Base-by-base conservation (phyloP, 495 filamentous ascomycete species). In the Elasticomyces elasticus region DNA sequence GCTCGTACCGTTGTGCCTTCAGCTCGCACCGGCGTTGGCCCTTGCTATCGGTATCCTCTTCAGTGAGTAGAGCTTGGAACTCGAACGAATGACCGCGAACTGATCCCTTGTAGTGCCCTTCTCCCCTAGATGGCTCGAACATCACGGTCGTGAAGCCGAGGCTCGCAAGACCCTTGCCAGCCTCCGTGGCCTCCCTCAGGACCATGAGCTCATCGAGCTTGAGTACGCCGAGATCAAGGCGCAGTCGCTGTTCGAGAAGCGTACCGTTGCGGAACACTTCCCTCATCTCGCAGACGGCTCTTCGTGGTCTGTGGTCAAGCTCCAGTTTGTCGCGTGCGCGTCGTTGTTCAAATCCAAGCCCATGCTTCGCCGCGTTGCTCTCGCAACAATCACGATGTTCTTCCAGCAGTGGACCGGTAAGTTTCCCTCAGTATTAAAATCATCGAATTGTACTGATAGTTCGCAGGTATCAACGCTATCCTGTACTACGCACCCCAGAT, bases 151-250 rank as follows among this genome's bases (percentile, higher is more conserved):
- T 24, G 83, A 88, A 62, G 76, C 75, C 0, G 85, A 91, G 54
- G 84, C 84, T 0, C 77, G 81, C 26, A 69, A 66, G n/a, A 79
- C 86, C 0, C 74, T 92, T 11, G 78, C 85, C 0, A 74, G 52
- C 43, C 78, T 94, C 6, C 83, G 87, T 12, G 75, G 74, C 11
- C 72, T 84, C 1, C 52, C 74, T 1, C 53, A 68, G 17, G 77
- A 85, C 56, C 76, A 83, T 59, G 80, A 85, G 49, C 71, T 81
- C 0, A 77, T 92, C 42, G 75, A 84, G 62, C 76, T 86, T 24
- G 88, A 91, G 60, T 89, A 83, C 65, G 74, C 87, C 26, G 88
- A 92, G 64, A 89, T 94, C 67, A 83, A 84, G 65, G 84, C 86
- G 0, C 85, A 87, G 52, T 82, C 82, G 4, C 74, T 82, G 49